Evolutionary conservation across 1,139 yeast genomes (phyloP).

Genomic region (Scheffersomyces lignicola): DNA sequence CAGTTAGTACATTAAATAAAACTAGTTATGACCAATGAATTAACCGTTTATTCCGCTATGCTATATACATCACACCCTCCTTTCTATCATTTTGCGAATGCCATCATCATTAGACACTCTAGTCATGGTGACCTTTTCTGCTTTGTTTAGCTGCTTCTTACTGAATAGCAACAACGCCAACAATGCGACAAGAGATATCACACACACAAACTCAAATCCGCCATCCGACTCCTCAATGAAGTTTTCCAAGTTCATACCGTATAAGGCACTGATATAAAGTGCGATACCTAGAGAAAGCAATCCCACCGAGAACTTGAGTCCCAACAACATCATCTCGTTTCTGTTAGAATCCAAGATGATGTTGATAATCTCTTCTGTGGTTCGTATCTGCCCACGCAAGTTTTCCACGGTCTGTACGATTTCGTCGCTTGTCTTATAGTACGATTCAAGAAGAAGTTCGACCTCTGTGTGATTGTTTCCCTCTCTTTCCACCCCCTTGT

Average conservation of each 20-base stretch:
- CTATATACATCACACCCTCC: neutral
- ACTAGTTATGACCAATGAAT: no score
- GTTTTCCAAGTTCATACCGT: slow-evolving; percentile 78
- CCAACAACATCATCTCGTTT: slow-evolving; percentile 48
- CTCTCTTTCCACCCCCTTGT: slow-evolving; percentile 22
- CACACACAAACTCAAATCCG: slow-evolving; percentile 40
- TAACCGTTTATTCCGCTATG: slow-evolving; percentile 5
- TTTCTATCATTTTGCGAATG: slow-evolving; percentile 4
- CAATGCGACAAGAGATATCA: slow-evolving; percentile 27
- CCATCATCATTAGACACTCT: slow-evolving; percentile 15
- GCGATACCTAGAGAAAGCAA: slow-evolving; percentile 41
- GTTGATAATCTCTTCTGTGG: slow-evolving; percentile 48
- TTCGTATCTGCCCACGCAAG: slow-evolving; percentile 40
- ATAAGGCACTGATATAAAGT: slow-evolving; percentile 41
- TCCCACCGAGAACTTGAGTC: slow-evolving; percentile 44
- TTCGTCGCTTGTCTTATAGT: slow-evolving; percentile 45
- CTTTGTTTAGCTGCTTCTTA: slow-evolving; percentile 28
- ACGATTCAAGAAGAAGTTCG: slow-evolving; percentile 44
- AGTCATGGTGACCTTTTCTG: slow-evolving; percentile 45
- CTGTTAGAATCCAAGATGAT: slow-evolving; percentile 48
- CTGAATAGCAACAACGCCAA: slow-evolving; percentile 26
- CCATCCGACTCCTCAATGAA: slow-evolving; percentile 74
- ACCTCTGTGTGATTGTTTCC: slow-evolving; percentile 43
- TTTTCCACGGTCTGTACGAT: slow-evolving; percentile 47
- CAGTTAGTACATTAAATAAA: no score